Conservation (phyloP, 2,329 filamentous ascomycete genomes). For the Rhynchosporium graminicola region DNA sequence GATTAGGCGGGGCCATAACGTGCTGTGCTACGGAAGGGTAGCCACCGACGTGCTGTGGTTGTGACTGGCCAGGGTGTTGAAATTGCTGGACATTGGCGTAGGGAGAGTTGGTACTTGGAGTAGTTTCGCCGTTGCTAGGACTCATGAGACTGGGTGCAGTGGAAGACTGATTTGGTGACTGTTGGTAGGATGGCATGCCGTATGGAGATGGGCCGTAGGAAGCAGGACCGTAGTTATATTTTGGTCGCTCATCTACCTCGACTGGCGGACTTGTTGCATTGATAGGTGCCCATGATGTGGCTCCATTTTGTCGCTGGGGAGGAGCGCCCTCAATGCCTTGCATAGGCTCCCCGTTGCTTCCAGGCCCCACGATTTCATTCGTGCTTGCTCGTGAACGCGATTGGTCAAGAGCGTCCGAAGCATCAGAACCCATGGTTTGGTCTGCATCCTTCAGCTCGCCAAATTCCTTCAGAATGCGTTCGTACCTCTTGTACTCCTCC, state of each 20-base stretch:
- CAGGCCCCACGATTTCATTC: slow-evolving; percentile 31
- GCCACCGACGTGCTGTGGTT: slow-evolving; percentile 13
- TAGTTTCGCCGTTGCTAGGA: slow-evolving; percentile 35
- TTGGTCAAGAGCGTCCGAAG: slow-evolving; percentile 33
- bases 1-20: slow-evolving; percentile 23
- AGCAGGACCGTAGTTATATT: slow-evolving; percentile 27
- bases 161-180: slow-evolving; percentile 31
- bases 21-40: slow-evolving; percentile 25
- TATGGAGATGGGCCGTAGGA: slow-evolving; percentile 30
- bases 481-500: slow-evolving; percentile 56
- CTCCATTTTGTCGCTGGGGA: slow-evolving; percentile 30
- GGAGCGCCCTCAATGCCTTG: slow-evolving; percentile 35
- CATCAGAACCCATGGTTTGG: slow-evolving; percentile 28
- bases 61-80: slow-evolving; percentile 18
- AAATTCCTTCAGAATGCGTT: slow-evolving; percentile 53
- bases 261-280: slow-evolving; percentile 31
- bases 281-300: slow-evolving; percentile 34
- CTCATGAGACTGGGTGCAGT: slow-evolving; percentile 33
- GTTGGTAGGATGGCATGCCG: slow-evolving; percentile 28
- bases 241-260: slow-evolving; percentile 34
- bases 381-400: slow-evolving; percentile 35
- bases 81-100: slow-evolving; percentile 27
- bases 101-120: slow-evolving; percentile 33
- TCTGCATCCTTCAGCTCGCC: slow-evolving; percentile 43
- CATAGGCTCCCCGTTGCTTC: slow-evolving; percentile 37